Evolutionary conservation across 2,329 filamentous ascomycete genomes (phyloP).

Genomic region (Calycina herbarum): DNA sequence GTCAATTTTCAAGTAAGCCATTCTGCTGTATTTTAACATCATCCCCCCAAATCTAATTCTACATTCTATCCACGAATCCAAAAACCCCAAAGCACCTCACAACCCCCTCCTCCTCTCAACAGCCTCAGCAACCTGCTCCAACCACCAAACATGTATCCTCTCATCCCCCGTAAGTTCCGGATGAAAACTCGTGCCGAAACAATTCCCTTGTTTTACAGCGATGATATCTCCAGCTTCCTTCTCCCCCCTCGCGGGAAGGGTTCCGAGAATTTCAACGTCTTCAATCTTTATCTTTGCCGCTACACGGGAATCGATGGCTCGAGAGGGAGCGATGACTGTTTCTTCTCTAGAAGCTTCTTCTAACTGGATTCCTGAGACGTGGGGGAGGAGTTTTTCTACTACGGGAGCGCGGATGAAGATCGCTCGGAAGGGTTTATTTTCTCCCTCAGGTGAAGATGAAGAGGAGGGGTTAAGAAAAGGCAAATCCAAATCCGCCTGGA

Average conservation of each 20-base stretch:
- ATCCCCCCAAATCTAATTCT: neutral
- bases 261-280: conserved; percentile 52
- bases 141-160: conserved; percentile 92
- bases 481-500: conserved; percentile 72
- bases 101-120: conserved; percentile 29
- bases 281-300: conserved; percentile 25
- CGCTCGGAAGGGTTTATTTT: conserved; percentile 63
- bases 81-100: too few species aligned
- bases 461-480: conserved; percentile 58
- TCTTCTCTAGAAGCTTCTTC: conserved; percentile 46
- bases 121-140: conserved; percentile 63
- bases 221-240: conserved; percentile 70
- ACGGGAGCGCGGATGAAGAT: conserved; percentile 95
- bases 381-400: conserved; percentile 75
- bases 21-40: neutral
- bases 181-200: conserved; percentile 94
- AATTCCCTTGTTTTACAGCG: conserved; percentile 85
- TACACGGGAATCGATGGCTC: conserved; percentile 24
- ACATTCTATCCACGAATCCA: neutral
- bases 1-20: neutral
- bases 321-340: conserved; percentile 35
- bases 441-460: neutral
- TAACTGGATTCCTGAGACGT: conserved; percentile 33
- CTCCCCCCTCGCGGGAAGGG: conserved; percentile 44
- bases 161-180: conserved; percentile 87